phyloP scores from a whole-genome alignment of 371 early-diverging fungal species.

The Apophysomyces variabilis region DNA sequence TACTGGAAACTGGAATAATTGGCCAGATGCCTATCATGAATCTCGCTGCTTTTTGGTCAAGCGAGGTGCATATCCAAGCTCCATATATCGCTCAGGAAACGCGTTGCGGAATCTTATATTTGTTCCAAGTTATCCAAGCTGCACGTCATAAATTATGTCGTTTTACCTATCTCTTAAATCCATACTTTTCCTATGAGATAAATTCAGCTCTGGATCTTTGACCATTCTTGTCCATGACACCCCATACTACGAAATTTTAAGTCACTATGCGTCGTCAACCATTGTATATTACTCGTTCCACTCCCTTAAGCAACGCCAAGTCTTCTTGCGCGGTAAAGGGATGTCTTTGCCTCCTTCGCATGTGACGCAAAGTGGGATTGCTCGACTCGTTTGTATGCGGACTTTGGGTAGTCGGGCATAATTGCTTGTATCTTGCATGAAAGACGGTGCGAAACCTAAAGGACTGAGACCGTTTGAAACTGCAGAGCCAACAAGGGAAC shows the following conservation, averaged over 20 bases:
- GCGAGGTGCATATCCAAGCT: slow-evolving; percentile 11
- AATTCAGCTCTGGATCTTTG: slow-evolving; percentile 19
- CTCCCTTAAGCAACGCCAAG: slow-evolving; percentile 15
- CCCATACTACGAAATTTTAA: slow-evolving; percentile 12
- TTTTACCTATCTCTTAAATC: slow-evolving; percentile 19
- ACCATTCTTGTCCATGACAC: slow-evolving; percentile 22
- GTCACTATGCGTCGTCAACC: background rate
- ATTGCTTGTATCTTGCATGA: slow-evolving; percentile 18
- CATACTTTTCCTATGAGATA: slow-evolving; percentile 16
- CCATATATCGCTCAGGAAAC: slow-evolving; percentile 10
- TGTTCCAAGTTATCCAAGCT: background rate
- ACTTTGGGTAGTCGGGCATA: slow-evolving; percentile 15
- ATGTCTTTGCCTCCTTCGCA: slow-evolving; percentile 14
- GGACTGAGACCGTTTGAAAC: background rate
- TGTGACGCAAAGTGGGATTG: background rate
- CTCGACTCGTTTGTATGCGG: background rate
- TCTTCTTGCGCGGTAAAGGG: slow-evolving; percentile 19
- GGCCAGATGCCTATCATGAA: background rate
- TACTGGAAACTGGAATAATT: too few relatives aligned
- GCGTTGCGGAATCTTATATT: slow-evolving; percentile 12
- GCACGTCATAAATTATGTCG: background rate
- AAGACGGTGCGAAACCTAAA: slow-evolving; percentile 20
- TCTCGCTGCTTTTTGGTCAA: background rate
- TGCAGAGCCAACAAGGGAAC: background rate
- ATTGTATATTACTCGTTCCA: slow-evolving; percentile 10